Base-by-base conservation (phyloP, 148 eudicot species). In the Chenopodium berlandieri region DNA sequence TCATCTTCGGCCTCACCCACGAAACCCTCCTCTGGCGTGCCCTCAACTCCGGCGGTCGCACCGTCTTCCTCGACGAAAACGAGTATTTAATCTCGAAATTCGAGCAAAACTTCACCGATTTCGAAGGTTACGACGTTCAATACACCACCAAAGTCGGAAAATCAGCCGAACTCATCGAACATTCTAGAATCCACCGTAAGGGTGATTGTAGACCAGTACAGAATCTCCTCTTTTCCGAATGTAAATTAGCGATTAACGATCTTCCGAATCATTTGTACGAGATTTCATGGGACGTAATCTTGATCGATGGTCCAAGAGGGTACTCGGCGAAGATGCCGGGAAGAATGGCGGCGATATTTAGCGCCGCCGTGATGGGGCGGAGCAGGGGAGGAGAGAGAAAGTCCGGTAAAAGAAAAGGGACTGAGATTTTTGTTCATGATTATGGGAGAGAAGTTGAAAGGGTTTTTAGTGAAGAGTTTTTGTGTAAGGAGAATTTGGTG, bases 401-500 rank as follows among this genome's bases (percentile, higher is more conserved):
- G 25, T 3, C 13, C 14, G 76, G 46, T 0, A 71, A 82, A 2
- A 11, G 4, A 13, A 22, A 14, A 2, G 60, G 8, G 40, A 90
- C 98, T 22, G 91, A 96, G 37, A 94, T 96, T 83, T 92, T 96
- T 19, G 97, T 95, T 14, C 99, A 94, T 70, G 99, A 92, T 47
- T 83, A 87, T 17, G 92, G 81, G 9, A 83, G 97, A 75, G 93
- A 94, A n/a, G 91, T 86, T 48, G 98, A 96, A 90, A 88, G 86
- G 75, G 81, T 87, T 9, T 85, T 84, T 74, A 89, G 93, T 47
- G 94, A 89, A 3, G 95, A 94, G 91, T 96, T 94, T 48, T 77
- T 96, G 80, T 96, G 99, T 64, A 78, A 83, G 25, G 94, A 91
- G 78, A 96, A 96, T 84, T 81, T 96, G 92, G 91, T 92, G 27